phyloP scores from a whole-genome alignment of 2,329 filamentous ascomycete genomes.

The Colletotrichum scovillei region DNA sequence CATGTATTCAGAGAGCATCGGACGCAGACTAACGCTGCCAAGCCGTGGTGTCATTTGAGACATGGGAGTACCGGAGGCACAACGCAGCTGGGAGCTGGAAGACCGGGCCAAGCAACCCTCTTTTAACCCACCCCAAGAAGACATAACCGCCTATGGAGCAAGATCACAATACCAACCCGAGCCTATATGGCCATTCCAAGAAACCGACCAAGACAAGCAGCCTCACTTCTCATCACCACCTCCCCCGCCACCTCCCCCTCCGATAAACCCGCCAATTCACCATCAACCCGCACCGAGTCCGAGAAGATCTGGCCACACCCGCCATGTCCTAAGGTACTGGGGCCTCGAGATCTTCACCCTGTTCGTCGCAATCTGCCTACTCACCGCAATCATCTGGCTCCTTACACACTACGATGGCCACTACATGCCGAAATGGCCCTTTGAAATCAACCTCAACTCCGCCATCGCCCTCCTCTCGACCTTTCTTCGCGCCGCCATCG shows the following conservation, averaged over 20 bases:
- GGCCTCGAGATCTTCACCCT: conserved; percentile 21
- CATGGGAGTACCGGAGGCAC: conserved; percentile 3
- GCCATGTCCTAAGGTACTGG: conserved; percentile 24
- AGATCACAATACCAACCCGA: not conserved
- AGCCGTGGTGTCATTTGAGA: not conserved
- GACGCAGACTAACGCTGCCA: not conserved
- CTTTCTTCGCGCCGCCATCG: conserved; percentile 39
- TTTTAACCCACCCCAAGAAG: not conserved
- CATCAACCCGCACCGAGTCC: not conserved
- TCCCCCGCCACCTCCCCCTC: too few species aligned
- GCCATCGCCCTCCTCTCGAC: conserved; percentile 37
- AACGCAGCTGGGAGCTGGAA: conserved; percentile 19
- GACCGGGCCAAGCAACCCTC: conserved; percentile 3
- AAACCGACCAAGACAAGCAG: not conserved
- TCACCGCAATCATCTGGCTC: conserved; percentile 20
- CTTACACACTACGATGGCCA: conserved; percentile 25
- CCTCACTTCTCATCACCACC: not conserved
- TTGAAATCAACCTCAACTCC: conserved; percentile 39
- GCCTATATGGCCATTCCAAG: conserved; percentile 15
- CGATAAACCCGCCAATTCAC: not conserved
- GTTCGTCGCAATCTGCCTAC: conserved; percentile 1
- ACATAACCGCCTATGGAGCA: not conserved
- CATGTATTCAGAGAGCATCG: not conserved
- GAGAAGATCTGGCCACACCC: not conserved
- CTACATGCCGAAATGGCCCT: conserved; percentile 39